Conservation (phyloP, 495 filamentous ascomycete genomes). For the Sordaria brevicollis region DNA sequence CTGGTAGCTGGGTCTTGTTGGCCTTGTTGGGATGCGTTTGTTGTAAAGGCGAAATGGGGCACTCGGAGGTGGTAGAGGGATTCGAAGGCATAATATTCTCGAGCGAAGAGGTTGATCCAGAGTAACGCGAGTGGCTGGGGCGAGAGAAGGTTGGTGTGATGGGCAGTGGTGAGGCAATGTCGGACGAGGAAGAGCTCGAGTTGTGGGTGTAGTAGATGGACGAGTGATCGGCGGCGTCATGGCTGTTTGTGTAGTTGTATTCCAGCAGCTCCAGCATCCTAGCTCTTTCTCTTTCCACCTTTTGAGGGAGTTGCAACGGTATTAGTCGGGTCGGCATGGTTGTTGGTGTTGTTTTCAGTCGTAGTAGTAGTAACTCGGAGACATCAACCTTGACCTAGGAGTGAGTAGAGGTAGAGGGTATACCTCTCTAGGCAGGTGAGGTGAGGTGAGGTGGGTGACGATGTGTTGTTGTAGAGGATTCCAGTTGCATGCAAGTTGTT, state of each 20-base stretch:
- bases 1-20: conserved; percentile 41
- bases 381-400: neutral
- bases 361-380: neutral
- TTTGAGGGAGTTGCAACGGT: conserved; percentile 37
- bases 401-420: no score
- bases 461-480: conserved; percentile 7
- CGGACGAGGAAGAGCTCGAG: conserved; percentile 41
- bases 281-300: conserved; percentile 37
- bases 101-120: conserved; percentile 42
- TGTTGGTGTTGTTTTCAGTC: neutral
- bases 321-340: conserved; percentile 43
- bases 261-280: conserved; percentile 27
- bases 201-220: conserved; percentile 25
- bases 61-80: conserved; percentile 26
- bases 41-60: conserved; percentile 34
- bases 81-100: conserved; percentile 27
- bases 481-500: neutral
- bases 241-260: conserved; percentile 9
- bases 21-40: conserved; percentile 24
- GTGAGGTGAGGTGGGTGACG: conserved; percentile 2
- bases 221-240: conserved; percentile 10
- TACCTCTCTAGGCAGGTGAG: neutral
- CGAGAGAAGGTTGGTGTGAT: conserved; percentile 51
- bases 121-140: conserved; percentile 45
- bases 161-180: conserved; percentile 48